A percentile compares a stretch with the other conserved stretches of the same genome.
Evolutionary conservation across 257 asterid genomes (phyloP).

Genomic region (Vinca minor): DNA sequence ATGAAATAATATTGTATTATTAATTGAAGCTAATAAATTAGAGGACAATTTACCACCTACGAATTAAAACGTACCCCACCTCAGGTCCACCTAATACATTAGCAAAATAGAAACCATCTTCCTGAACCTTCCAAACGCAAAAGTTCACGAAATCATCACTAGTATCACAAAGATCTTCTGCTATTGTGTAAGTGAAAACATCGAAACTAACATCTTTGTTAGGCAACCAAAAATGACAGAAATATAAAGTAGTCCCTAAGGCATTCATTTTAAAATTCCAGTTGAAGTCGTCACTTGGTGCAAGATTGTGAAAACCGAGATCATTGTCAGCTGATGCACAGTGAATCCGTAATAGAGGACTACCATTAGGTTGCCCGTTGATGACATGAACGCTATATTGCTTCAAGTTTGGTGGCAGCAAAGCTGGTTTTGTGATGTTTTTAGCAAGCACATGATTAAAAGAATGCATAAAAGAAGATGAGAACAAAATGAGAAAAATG

Average conservation of each 20-base stretch:
- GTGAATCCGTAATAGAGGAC: background rate
- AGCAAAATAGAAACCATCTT: constrained; percentile 5
- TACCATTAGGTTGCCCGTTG: background rate
- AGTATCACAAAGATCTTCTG: background rate
- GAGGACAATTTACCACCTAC: background rate
- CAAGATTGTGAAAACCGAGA: constrained; percentile 4
- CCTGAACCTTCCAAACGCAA: background rate
- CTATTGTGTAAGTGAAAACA: background rate
- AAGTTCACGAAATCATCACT: too few relatives aligned
- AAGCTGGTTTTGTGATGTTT: background rate
- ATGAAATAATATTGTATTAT: background rate
- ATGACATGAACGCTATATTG: too few relatives aligned
- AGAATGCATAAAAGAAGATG: too few relatives aligned
- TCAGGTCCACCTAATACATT: too few relatives aligned
- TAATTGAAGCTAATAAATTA: background rate
- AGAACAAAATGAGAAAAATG: too few relatives aligned
- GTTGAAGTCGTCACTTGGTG: background rate
- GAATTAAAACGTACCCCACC: background rate
- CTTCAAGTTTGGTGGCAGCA: background rate
- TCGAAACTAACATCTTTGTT: background rate
- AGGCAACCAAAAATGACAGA: constrained; percentile 8
- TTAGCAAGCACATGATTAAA: too few relatives aligned
- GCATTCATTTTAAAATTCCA: background rate
- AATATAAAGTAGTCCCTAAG: background rate
- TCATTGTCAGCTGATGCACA: background rate